Evolutionary conservation across 169 alveolate species (phyloP).

Genomic region (Cryptosporidium tyzzeri): DNA sequence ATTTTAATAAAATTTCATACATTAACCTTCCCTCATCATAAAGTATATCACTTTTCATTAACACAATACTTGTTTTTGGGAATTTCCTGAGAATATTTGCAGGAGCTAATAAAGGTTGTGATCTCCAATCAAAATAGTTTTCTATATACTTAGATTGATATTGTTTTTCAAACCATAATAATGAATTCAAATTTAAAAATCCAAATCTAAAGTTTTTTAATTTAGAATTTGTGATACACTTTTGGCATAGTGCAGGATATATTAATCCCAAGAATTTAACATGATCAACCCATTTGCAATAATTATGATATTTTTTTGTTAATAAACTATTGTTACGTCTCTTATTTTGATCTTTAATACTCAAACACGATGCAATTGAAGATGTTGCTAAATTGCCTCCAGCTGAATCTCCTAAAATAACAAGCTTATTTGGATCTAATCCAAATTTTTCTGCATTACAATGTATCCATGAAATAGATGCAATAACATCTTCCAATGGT

Average conservation of each 20-base stretch:
- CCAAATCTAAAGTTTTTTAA: conserved; percentile 21
- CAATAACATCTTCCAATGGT: conserved; percentile 58
- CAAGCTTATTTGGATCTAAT: conserved; percentile 45
- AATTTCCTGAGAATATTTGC: conserved; percentile 25
- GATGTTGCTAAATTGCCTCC: conserved; percentile 64
- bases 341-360: conserved; percentile 5
- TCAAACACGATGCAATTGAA: conserved; percentile 54
- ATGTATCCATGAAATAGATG: conserved; percentile 57
- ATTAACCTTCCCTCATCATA: conserved; percentile 55
- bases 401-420: conserved; percentile 61
- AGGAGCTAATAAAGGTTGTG: conserved; percentile 63
- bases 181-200: conserved; percentile 10
- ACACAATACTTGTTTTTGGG: conserved; percentile 49
- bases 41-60: conserved; percentile 45
- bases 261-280: conserved; percentile 52
- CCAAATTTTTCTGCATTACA: conserved; percentile 33
- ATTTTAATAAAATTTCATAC: conserved; percentile 29
- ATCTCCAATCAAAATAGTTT: conserved; percentile 60
- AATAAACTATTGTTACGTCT: neutral
- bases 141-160: conserved; percentile 40
- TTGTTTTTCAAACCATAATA: conserved; percentile 58
- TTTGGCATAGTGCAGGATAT: conserved; percentile 66
- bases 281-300: conserved; percentile 50
- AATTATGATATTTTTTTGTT: neutral
- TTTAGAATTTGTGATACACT: conserved; percentile 55